These are phyloP conservation scores for Myotisia sp. DNA, from an alignment of 2,329 filamentous ascomycete genomes.

Conservation along the genomic window DNA sequence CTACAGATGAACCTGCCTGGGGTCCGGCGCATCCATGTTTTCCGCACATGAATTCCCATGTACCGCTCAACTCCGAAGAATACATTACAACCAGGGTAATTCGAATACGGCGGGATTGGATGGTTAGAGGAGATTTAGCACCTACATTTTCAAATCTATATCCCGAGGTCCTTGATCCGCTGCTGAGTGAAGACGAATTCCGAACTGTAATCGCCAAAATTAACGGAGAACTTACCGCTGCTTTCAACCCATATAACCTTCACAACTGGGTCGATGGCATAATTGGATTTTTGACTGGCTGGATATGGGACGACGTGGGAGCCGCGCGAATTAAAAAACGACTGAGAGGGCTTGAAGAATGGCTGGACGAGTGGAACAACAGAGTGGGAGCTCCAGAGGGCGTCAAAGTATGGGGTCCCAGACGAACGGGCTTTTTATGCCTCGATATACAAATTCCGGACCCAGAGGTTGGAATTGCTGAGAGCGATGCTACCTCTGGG, in stretches of 20 bases:
- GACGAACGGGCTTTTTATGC: slow-evolving; percentile 75
- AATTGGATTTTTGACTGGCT: slow-evolving; percentile 71
- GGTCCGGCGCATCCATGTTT: slow-evolving; percentile 88
- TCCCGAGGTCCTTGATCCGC: slow-evolving; percentile 83
- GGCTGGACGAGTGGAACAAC: slow-evolving; percentile 76
- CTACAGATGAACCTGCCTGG: slow-evolving; percentile 64
- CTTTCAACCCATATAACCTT: slow-evolving; percentile 63
- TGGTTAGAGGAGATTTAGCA: slow-evolving; percentile 73
- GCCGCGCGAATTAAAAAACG: slow-evolving; percentile 60
- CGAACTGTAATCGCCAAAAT: slow-evolving; percentile 65
- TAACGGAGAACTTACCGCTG: slow-evolving; percentile 60
- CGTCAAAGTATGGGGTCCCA: slow-evolving; percentile 62
- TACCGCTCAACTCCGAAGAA: slow-evolving; percentile 59
- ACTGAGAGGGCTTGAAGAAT: slow-evolving; percentile 56
- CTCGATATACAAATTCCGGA: slow-evolving; percentile 39
- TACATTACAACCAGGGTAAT: slow-evolving; percentile 75
- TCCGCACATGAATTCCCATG: slow-evolving; percentile 85
- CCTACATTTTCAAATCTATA: slow-evolving; percentile 92
- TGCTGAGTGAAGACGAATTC: slow-evolving; percentile 76
- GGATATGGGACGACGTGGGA: slow-evolving; percentile 87
- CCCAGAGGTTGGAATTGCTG: slow-evolving; percentile 34
- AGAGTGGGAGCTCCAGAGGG: slow-evolving; percentile 45
- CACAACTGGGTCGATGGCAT: slow-evolving; percentile 68
- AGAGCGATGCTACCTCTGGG: slow-evolving; percentile 23
- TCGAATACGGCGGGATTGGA: slow-evolving; percentile 80